Evolutionary conservation across 2,329 filamentous ascomycete genomes (phyloP), one percentile per base, ranked within the genome.

Genomic region (Phaeosphaeriaceae sp.): DNA sequence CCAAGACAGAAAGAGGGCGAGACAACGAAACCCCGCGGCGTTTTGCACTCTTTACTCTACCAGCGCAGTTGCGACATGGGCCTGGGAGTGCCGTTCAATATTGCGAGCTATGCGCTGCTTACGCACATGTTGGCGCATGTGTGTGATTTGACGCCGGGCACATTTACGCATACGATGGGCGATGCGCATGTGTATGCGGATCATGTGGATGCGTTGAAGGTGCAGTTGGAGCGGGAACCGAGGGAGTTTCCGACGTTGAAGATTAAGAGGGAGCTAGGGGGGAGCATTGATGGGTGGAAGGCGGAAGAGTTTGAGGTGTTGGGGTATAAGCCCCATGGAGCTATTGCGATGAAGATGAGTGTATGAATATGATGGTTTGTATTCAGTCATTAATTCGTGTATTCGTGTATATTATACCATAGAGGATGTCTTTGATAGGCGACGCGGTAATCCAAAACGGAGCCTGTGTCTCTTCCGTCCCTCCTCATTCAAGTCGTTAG

Each of bases 341-440:
- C 86, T 5, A 96, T 99, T 80, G 86, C 91, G 46, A 99, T 99
- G 95, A 97, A 98, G 82, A 99, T 99, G 95, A 96, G 92, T 73
- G 94, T 98, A 57, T 93, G 61, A 73, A 20, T 17, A 21, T 17
- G 11, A 45, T 24, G 40, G 40, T 17, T 21, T 36, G 31, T 48
- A 36, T 7, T 10, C 19, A 25, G 25, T 36, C 45, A 25, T 24
- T 46, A 46, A 46, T 48, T 54, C 44, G 41, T 51, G 9, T 27
- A 27, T 27, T 27, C 25, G 25, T 42, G 36, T 49, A 36, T 20
- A 20, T 49, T 27, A 36, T 17, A 22, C 21, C 42, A 13, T 24
- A 22, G 19, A 9, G 19, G 42, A 10, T 15, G 1, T 3, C 15
- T 6, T 42, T n/a, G 40, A n/a, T n/a, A 27, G 44, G 19, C 11